Base-by-base conservation (phyloP, 2,329 filamentous ascomycete species). In the Fusarium robinianum region DNA sequence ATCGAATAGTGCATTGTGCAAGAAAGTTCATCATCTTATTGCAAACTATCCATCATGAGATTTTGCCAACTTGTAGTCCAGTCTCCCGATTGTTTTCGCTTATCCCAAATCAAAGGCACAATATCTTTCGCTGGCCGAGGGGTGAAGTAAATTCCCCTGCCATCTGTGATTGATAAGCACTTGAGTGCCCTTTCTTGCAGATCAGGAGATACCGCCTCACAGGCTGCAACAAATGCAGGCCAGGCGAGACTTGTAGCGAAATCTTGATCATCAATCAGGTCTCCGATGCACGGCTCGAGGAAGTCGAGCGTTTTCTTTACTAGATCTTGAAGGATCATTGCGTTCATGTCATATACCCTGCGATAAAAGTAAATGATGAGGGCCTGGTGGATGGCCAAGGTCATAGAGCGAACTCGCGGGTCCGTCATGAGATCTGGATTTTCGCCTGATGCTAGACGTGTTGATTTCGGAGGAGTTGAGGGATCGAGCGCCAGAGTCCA, bases 281-380 rank as follows among this genome's bases (percentile, higher is more conserved):
- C 41, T 2, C 69, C 59, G 17, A 67, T 57, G 6, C 65, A 67
- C 0, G 60, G 57, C 31, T 71, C 45, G 1, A 75, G 58, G 16
- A 61, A 64, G 15, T 73, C 69, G 0, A 69, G 50, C 0, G 72
- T 64, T 10, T 64, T 63, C 2, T 53, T 48, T 0, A 75, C 72
- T 3, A 55, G 61, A 50, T 65, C 58, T 33, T 75, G 72, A 0
- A 75, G 41, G 3, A 73, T 63, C 32, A 68, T 67, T 8, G 70
- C 62, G 21, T 70, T 69, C 39, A 63, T 58, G 21, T 61, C 53
- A 30, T 64, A 60, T 0, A 76, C 67, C 5, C 71, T 60, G 2
- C 72, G 64, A 47, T 75, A 73, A 33, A 75, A 75, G 51, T 72
- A 75, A 3, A 76, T 73, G 5, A 68, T 57, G 8, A 75, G 49